Conservation (phyloP, 257 asterid species). For the Scutellaria barbata region DNA sequence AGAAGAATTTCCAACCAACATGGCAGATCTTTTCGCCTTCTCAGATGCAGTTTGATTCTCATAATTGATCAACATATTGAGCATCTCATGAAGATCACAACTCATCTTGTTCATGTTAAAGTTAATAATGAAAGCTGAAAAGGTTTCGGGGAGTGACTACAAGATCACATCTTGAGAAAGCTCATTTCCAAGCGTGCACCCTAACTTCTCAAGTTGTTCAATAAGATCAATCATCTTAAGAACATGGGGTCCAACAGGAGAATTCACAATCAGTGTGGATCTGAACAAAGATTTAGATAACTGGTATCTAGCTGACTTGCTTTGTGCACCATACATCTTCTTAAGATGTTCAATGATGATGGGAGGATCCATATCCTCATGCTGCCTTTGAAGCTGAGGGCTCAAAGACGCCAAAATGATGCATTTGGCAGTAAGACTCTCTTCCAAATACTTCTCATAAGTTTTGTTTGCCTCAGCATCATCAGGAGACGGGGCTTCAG, state of each 20-base stretch:
- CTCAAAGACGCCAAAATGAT: not conserved
- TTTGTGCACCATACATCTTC: conserved; percentile 14
- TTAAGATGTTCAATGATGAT: conserved; percentile 4
- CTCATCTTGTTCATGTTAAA: conserved; percentile 15
- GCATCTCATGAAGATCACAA: conserved; percentile 15
- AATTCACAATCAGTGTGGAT: too few relatives aligned
- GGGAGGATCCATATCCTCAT: not conserved
- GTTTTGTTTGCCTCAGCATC: too few relatives aligned
- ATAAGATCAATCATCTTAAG: conserved; percentile 8
- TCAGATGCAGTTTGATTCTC: conserved; percentile 9
- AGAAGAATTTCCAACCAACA: conserved; percentile 2
- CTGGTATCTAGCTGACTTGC: not conserved
- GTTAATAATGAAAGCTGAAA: conserved; percentile 1
- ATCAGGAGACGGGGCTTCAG: too few relatives aligned
- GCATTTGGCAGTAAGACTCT: not conserved
- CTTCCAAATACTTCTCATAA: too few relatives aligned
- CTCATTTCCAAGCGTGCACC: not conserved
- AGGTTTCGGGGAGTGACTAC: not conserved
- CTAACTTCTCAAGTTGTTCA: conserved; percentile 16
- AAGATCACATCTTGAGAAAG: conserved; percentile 16
- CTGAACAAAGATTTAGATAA: not conserved
- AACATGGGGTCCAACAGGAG: too few relatives aligned
- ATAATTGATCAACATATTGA: conserved; percentile 8
- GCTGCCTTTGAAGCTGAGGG: not conserved
- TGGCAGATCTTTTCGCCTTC: not conserved